These are phyloP conservation scores for Fusarium secorum DNA, from an alignment of 2,329 filamentous ascomycete species.

Conservation along the genomic window DNA sequence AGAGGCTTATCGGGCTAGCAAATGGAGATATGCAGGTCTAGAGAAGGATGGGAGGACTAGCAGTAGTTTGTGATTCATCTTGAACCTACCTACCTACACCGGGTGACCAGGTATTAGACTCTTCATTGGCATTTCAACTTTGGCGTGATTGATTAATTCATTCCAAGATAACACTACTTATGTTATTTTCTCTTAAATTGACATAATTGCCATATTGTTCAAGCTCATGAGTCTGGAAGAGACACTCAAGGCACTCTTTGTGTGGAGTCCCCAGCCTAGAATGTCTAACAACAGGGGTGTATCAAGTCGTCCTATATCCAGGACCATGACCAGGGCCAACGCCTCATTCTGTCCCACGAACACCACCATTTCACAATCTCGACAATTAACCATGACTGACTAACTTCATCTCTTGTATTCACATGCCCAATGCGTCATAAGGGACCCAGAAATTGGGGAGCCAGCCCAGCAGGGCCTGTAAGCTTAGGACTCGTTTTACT, in stretches of 20 bases:
- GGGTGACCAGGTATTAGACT: neutral
- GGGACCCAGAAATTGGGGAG: constrained; percentile 8
- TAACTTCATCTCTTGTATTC: neutral
- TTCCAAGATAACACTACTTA: neutral
- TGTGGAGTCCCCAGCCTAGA: constrained; percentile 21
- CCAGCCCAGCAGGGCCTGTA: neutral
- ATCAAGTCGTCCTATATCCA: constrained; percentile 12
- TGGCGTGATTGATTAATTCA: neutral
- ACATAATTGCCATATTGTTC: neutral
- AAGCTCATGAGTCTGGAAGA: neutral
- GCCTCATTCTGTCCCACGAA: constrained; percentile 19
- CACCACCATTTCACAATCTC: constrained; percentile 10
- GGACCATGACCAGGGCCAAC: neutral
- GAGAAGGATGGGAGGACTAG: neutral
- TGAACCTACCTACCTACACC: neutral
- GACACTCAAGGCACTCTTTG: constrained; percentile 22
- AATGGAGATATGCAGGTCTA: neutral
- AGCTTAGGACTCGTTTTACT: constrained; percentile 5
- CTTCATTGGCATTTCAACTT: neutral
- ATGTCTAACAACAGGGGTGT: constrained; percentile 15
- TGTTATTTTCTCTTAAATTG: neutral
- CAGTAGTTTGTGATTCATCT: constrained; percentile 2
- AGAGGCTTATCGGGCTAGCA: constrained; percentile 2
- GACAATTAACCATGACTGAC: neutral
- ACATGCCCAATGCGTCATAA: constrained; percentile 8